A percentile compares a stretch with the other conserved stretches of the same genome.
Evolutionary conservation across 805 yeast species (phyloP).

Genomic region (Lachancea thermotolerans): DNA sequence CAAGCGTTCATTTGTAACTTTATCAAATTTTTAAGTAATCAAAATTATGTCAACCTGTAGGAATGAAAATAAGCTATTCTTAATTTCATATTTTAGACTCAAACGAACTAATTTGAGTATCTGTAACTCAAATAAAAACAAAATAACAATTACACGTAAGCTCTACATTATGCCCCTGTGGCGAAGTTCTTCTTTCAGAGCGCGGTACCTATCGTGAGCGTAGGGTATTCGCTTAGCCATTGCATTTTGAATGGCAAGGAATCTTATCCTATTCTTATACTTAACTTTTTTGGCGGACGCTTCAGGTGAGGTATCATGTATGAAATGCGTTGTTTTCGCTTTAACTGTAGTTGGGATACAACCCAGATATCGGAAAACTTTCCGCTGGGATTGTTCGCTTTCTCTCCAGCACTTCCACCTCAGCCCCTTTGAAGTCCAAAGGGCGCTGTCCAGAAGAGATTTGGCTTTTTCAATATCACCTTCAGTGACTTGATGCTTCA

Average conservation of each 20-base stretch:
- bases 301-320: slow-evolving; percentile 1
- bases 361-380: slow-evolving; percentile 18
- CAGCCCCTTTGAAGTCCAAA: slow-evolving; percentile 9
- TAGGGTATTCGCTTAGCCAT: slow-evolving; percentile 29
- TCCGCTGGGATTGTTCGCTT: slow-evolving; percentile 8
- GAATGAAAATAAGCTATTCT: too few relatives aligned
- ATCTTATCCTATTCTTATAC: slow-evolving; percentile 1
- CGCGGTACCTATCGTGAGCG: slow-evolving; percentile 27
- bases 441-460: slow-evolving; percentile 3
- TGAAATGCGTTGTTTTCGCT: background rate
- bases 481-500: slow-evolving; percentile 4
- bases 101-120: too few relatives aligned
- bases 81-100: too few relatives aligned
- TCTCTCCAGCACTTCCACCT: slow-evolving; percentile 16
- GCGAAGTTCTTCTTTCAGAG: slow-evolving; percentile 28
- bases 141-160: too few relatives aligned
- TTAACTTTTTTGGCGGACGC: background rate
- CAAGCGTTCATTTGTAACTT: slow-evolving; percentile 3
- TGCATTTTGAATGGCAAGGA: slow-evolving; percentile 20
- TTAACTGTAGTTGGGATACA: slow-evolving; percentile 16
- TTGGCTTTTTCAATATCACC: slow-evolving; percentile 5
- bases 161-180: slow-evolving; percentile 14
- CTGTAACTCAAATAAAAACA: too few relatives aligned
- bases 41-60: background rate
- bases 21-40: background rate